Base-by-base conservation (phyloP, 257 asterid genomes). In the Cynanchum wilfordii region DNA sequence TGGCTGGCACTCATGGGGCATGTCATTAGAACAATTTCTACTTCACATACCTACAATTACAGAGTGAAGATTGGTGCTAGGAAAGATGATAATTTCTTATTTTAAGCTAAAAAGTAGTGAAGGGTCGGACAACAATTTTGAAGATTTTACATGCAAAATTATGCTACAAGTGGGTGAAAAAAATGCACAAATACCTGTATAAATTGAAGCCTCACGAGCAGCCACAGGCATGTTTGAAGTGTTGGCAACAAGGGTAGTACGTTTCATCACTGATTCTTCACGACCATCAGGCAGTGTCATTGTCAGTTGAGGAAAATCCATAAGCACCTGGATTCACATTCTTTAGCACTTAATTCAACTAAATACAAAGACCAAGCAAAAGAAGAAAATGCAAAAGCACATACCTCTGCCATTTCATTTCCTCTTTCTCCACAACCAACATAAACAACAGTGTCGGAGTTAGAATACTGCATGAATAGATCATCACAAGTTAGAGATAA, bases 221-320 rank as follows among this genome's bases (percentile, higher is more conserved):
- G 99, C 99, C 92, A 95, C 99, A 0, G 98, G 99, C 99, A 95
- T 95, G 76, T 95, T 95, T 69, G 99, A 95, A 79, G 99, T 95
- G 84, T 95, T 95, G 29, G 99, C 99, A 62, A 95, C 99, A 42
- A 95, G 97, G 62, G 99, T 95, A 42, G 99, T 95, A 84, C 99
- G 99, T 78, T 95, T 95, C 99, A 95, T 95, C 86, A 95, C 99
- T 54, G 99, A 95, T 81, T 95, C 99, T 87, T 95, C 99, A 68
- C 98, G 92, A 63, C 99, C 99, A 84, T 95, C 99, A 24, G 99
- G 99, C 73, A 95, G 80, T 64, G 99, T 95, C 99, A 95, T 95
- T 69, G 97, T 94, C 86, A 94, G 79, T 94, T 94, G 97, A 74
- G 99, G 99, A 86, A 94, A 94, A 84, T 95, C 99, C 99, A 95